Conservation (phyloP, 2,329 filamentous ascomycete genomes). For the Xylaria sp. region DNA sequence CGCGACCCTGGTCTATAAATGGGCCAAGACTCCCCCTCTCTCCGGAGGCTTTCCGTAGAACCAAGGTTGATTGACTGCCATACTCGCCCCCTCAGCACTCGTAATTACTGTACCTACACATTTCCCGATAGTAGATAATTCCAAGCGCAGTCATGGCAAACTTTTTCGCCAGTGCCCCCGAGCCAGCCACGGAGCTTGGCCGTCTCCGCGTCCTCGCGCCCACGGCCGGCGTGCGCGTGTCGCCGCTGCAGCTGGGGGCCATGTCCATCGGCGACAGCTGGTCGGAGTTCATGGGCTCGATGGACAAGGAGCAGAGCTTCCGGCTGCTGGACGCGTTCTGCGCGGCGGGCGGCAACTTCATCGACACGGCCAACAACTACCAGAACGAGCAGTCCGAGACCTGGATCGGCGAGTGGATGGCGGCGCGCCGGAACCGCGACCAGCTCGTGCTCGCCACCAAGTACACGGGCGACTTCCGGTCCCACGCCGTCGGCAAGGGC, state of each 20-base stretch:
- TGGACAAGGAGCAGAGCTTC: conserved; percentile 57
- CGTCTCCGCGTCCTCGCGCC: conserved; percentile 55
- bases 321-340: conserved; percentile 61
- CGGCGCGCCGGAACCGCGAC: conserved; percentile 52
- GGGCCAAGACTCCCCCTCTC: neutral
- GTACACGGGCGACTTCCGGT: conserved; percentile 53
- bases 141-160: neutral
- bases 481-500: conserved; percentile 41
- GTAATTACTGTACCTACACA: neutral
- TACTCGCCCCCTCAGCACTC: neutral
- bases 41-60: neutral
- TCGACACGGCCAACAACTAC: conserved; percentile 65
- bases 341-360: conserved; percentile 66
- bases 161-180: neutral
- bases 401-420: conserved; percentile 63
- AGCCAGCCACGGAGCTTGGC: conserved; percentile 49
- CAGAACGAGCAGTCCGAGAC: conserved; percentile 59
- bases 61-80: neutral
- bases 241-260: conserved; percentile 55
- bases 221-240: conserved; percentile 54
- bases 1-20: neutral
- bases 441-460: conserved; percentile 59
- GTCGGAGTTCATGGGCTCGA: conserved; percentile 51
- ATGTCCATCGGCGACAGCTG: conserved; percentile 56
- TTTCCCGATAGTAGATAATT: neutral